phyloP scores from a whole-genome alignment of 306 rosid genomes.

The Senna siamea region DNA sequence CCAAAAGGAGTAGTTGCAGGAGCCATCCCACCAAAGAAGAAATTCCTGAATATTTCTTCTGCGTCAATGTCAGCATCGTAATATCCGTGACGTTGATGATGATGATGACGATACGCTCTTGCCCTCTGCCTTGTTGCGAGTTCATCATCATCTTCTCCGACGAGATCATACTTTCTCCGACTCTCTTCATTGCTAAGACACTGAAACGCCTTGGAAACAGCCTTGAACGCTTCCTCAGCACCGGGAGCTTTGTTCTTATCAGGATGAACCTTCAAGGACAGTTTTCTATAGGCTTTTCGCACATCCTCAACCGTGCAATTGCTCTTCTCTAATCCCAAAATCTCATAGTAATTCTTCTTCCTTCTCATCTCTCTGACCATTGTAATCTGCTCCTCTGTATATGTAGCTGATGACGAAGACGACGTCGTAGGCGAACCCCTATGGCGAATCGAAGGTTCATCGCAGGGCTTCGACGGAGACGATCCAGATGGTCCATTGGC shows the following conservation, averaged over 20 bases:
- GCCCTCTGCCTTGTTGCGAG: slow-evolving; percentile 51
- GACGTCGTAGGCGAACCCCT: slow-evolving; percentile 56
- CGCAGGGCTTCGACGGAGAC: slow-evolving; percentile 44
- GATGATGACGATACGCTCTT: slow-evolving; percentile 54
- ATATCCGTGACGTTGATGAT: slow-evolving; percentile 57
- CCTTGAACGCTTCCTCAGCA: slow-evolving; percentile 85
- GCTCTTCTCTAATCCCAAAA: slow-evolving; percentile 76
- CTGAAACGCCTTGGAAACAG: slow-evolving; percentile 90
- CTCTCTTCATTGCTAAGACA: slow-evolving; percentile 78
- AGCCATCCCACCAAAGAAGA: slow-evolving; percentile 93
- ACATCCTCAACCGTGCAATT: slow-evolving; percentile 81
- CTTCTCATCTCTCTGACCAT: slow-evolving; percentile 72
- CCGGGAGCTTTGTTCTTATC: slow-evolving; percentile 93
- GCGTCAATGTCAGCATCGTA: slow-evolving; percentile 85
- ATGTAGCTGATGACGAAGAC: slow-evolving; percentile 45
- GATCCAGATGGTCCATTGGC: background rate
- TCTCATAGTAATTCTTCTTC: slow-evolving; percentile 85
- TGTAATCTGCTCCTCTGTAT: slow-evolving; percentile 68
- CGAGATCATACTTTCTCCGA: slow-evolving; percentile 65
- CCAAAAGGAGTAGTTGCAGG: slow-evolving; percentile 68
- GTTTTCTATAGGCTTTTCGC: slow-evolving; percentile 77
- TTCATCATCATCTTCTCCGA: slow-evolving; percentile 79
- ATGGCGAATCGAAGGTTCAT: slow-evolving; percentile 65
- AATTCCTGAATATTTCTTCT: slow-evolving; percentile 84
- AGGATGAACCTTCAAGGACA: slow-evolving; percentile 91